These are phyloP conservation scores for Paulinella micropora DNA, from an alignment of 78 protist genomes.

Conservation along the genomic window DNA sequence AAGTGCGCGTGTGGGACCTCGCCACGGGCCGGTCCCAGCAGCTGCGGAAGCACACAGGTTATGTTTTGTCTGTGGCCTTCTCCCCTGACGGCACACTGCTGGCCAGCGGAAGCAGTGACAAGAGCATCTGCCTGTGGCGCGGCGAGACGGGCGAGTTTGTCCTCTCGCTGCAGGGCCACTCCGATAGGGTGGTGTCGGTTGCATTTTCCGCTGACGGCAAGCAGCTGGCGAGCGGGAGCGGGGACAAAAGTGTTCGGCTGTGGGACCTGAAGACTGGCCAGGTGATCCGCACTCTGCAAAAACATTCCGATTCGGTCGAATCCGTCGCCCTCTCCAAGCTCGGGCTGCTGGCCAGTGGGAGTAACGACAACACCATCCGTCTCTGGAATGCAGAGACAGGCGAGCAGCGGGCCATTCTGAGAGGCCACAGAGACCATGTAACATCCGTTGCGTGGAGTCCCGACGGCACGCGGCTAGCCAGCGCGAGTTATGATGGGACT, in stretches of 20 bases:
- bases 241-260: slow-evolving; percentile 87
- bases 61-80: slow-evolving; percentile 94
- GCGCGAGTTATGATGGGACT: no score
- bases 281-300: slow-evolving; percentile 73
- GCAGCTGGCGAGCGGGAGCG: slow-evolving; percentile 91
- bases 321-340: slow-evolving; percentile 96
- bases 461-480: no score
- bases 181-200: slow-evolving; percentile 83
- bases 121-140: slow-evolving; percentile 93
- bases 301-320: slow-evolving; percentile 85
- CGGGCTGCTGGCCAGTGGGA: slow-evolving; percentile 94
- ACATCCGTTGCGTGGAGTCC: no score
- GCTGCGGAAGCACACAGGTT: slow-evolving; percentile 82
- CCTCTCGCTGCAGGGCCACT: slow-evolving; percentile 82
- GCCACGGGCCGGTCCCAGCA: no score
- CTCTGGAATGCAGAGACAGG: no score
- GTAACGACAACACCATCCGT: slow-evolving; percentile 87
- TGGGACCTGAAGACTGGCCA: slow-evolving; percentile 95
- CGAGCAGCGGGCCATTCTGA: no score
- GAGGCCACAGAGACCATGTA: no score
- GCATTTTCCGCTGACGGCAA: slow-evolving; percentile 97
- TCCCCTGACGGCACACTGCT: slow-evolving; percentile 94
- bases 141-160: slow-evolving; percentile 47
- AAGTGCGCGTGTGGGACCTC: slow-evolving; percentile 95
- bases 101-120: slow-evolving; percentile 92